Evolutionary conservation across 768 basidiomycete species (phyloP).

Genomic region (Pleurotus pulmonarius): DNA sequence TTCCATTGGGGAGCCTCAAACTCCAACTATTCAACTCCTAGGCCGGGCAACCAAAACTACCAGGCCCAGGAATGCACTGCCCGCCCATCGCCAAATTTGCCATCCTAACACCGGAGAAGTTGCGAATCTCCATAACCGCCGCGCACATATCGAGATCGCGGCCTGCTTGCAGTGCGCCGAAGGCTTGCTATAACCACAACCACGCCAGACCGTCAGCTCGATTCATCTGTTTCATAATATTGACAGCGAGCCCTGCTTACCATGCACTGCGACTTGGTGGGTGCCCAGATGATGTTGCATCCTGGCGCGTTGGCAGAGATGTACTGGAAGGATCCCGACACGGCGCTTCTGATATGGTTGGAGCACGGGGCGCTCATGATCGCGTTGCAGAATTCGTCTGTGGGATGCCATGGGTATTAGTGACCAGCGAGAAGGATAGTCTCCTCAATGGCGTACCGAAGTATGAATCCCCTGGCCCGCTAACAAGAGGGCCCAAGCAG

Average conservation of each 20-base stretch:
- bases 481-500: neutral
- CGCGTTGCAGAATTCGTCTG: neutral
- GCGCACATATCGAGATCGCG: neutral
- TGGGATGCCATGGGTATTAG: neutral
- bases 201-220: neutral
- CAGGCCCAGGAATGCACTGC: neutral
- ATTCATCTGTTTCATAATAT: neutral
- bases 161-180: neutral
- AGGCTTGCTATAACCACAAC: neutral
- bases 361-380: neutral
- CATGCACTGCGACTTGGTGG: neutral
- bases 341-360: neutral
- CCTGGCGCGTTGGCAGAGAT: neutral
- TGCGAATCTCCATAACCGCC: neutral
- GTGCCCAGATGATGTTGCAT: neutral
- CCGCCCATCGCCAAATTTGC: neutral
- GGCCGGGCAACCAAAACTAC: no score
- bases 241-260: neutral
- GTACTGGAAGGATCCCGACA: neutral
- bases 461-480: neutral
- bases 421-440: neutral
- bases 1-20: no score
- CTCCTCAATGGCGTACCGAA: neutral
- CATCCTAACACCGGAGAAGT: neutral
- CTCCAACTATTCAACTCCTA: no score